Evolutionary conservation across 1,139 yeast genomes (phyloP).

Genomic region (Taphrina sp.): DNA sequence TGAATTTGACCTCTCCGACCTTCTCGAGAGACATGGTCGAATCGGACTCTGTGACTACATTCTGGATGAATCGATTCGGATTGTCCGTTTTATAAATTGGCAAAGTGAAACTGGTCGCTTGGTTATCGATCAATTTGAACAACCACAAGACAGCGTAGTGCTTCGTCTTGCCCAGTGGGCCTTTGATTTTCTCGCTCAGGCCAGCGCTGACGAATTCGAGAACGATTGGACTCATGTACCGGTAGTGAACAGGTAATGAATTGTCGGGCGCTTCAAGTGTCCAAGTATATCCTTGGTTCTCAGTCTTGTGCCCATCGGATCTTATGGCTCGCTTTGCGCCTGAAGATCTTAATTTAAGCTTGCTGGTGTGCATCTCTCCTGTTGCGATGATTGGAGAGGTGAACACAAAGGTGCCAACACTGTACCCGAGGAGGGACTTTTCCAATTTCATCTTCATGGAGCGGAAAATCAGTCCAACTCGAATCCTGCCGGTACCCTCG

Average conservation of each 20-base stretch:
- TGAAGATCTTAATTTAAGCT: slow-evolving; percentile 16
- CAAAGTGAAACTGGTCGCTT: slow-evolving; percentile 24
- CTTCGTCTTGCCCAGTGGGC: slow-evolving; percentile 27
- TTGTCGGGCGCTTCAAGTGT: slow-evolving; percentile 15
- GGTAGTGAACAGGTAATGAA: slow-evolving; percentile 16
- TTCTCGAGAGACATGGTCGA: slow-evolving; percentile 21
- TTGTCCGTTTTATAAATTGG: slow-evolving; percentile 32
- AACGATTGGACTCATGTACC: slow-evolving; percentile 28
- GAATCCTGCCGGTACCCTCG: slow-evolving; percentile 23
- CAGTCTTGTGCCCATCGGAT: too few relatives aligned
- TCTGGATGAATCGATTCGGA: slow-evolving; percentile 25
- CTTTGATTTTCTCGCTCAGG: slow-evolving; percentile 23
- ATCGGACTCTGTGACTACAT: slow-evolving; percentile 26
- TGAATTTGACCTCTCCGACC: slow-evolving; percentile 30
- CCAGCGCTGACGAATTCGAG: slow-evolving; percentile 29
- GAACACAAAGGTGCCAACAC: slow-evolving; percentile 24
- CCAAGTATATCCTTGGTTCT: slow-evolving; percentile 19
- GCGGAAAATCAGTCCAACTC: slow-evolving; percentile 26
- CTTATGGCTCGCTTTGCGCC: slow-evolving; percentile 19
- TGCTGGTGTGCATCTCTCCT: slow-evolving; percentile 23
- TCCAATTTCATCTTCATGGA: slow-evolving; percentile 27
- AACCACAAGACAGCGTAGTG: slow-evolving; percentile 32
- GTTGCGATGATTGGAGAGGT: slow-evolving; percentile 21
- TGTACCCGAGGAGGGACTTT: slow-evolving; percentile 16
- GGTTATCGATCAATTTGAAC: slow-evolving; percentile 26